Evolutionary conservation across 2,329 filamentous ascomycete species (phyloP).

Genomic region (Ophiosphaerella herpotricha): DNA sequence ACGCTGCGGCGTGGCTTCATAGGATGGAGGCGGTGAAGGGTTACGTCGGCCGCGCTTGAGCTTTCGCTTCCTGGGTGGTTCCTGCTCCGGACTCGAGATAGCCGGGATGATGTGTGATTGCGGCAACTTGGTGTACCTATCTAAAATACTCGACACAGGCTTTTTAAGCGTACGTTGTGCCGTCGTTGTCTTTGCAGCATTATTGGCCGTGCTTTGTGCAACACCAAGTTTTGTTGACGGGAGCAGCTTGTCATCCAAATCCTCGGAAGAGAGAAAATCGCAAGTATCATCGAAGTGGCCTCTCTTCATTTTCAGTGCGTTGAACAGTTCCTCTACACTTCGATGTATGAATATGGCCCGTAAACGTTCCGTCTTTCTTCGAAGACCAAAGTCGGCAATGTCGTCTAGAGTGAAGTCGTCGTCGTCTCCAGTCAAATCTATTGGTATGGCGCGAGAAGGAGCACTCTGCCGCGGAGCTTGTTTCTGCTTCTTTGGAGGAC

Average conservation of each 20-base stretch:
- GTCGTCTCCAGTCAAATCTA: slow-evolving; percentile 29
- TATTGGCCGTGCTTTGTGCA: slow-evolving; percentile 15
- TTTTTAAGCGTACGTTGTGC: slow-evolving; percentile 61
- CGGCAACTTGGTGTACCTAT: slow-evolving; percentile 54
- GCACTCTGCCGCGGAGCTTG: slow-evolving; percentile 31
- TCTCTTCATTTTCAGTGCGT: slow-evolving; percentile 56
- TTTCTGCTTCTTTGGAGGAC: slow-evolving; percentile 32
- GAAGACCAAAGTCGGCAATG: slow-evolving; percentile 53
- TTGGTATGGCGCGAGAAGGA: slow-evolving; percentile 41
- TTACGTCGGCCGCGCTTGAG: slow-evolving; percentile 57
- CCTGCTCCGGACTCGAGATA: slow-evolving; percentile 19
- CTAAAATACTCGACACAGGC: slow-evolving; percentile 60
- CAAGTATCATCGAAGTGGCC: slow-evolving; percentile 61
- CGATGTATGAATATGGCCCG: slow-evolving; percentile 53
- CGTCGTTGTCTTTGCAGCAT: slow-evolving; percentile 48
- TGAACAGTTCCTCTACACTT: slow-evolving; percentile 53
- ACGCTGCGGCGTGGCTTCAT: slow-evolving; percentile 17
- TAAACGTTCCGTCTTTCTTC: slow-evolving; percentile 59
- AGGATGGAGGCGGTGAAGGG: slow-evolving; percentile 28
- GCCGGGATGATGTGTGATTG: slow-evolving; percentile 21
- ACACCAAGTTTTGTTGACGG: slow-evolving; percentile 33
- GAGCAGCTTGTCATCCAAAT: slow-evolving; percentile 43
- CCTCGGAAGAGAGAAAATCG: slow-evolving; percentile 21
- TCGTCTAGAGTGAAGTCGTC: slow-evolving; percentile 26
- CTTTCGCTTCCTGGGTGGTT: slow-evolving; percentile 43